Base-by-base conservation (phyloP, 352 stramenopile genomes). In the Globisporangium cylindrosporum region DNA sequence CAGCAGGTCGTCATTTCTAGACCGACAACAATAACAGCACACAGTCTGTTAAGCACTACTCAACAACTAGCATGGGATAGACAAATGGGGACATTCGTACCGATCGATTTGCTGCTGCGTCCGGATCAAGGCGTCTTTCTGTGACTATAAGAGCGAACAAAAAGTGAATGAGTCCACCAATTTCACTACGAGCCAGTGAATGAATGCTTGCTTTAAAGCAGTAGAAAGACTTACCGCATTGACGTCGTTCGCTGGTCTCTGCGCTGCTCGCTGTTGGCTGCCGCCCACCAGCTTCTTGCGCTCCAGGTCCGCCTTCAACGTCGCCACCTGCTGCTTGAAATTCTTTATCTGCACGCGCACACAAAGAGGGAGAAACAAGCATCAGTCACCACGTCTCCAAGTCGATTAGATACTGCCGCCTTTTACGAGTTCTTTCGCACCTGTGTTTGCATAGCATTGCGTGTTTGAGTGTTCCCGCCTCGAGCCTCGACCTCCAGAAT, bases 401-500 rank as follows among this genome's bases (percentile, higher is more conserved):
- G 14, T 20, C 20, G 14, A 46, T 49, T 25, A 68, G 49, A 34
- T 29, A 41, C 4, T 18, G 9, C 22, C 53, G 12, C 14, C 12
- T 36, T 25, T 12, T 41, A 1, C 34, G 8, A 25, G 41, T 18
- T 20, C 46, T 25, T 58, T 59, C 41, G n/a, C 34, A 83, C 74
- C 67, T 84, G 83, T 69, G 90, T 75, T 64, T 95, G 87, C 87
- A 95, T 95, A 68, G 83, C 84, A 62, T 86, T 78, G 43, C 86
- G 85, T 68, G 91, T 82, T 63, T 95, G 87, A 3, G 85, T 81
- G 73, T 92, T 80, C 9, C 87, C 85, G 8, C 84, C 87, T 29
- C 84, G 82, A 24, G 84, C 86, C 59, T 95, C 87, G 67, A 82
- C 90, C 59, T 93, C 84, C 14, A 95, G 70, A 66, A 93, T 93